Conservation (phyloP, 495 filamentous ascomycete species). For the Friedmanniomyces simplex region DNA sequence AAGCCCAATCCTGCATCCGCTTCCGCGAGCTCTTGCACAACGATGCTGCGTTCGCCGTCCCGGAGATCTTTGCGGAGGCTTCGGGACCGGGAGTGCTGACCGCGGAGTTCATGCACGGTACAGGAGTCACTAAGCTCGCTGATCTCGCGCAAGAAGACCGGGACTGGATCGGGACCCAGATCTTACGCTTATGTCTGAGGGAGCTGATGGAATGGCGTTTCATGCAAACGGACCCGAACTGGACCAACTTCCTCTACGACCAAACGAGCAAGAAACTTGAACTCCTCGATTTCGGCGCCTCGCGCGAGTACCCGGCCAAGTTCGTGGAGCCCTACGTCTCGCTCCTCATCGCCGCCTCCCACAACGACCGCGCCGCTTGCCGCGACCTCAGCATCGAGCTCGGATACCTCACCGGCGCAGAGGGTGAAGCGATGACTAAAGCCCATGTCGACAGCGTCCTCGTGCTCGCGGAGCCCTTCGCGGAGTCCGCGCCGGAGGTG, state of each 20-base stretch:
- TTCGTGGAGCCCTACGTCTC: constrained; percentile 73
- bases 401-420: constrained; percentile 86
- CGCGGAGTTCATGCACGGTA: constrained; percentile 80
- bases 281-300: constrained; percentile 91
- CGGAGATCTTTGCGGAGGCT: constrained; percentile 64
- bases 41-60: constrained; percentile 62
- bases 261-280: constrained; percentile 60
- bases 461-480: constrained; percentile 87
- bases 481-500: constrained; percentile 58
- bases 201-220: constrained; percentile 89
- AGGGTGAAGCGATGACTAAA: constrained; percentile 70
- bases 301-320: constrained; percentile 65
- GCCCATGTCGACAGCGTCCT: constrained; percentile 74
- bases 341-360: constrained; percentile 67
- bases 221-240: constrained; percentile 99
- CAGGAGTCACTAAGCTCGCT: constrained; percentile 74
- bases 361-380: constrained; percentile 51
- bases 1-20: constrained; percentile 64
- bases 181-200: constrained; percentile 83
- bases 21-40: constrained; percentile 64
- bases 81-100: constrained; percentile 82
- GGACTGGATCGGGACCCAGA: constrained; percentile 89
- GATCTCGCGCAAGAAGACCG: constrained; percentile 67
- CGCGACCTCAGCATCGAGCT: constrained; percentile 63
- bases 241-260: constrained; percentile 99